These are phyloP conservation scores for Santalum album DNA, from an alignment of 164 flowering plant genomes.

Conservation along the genomic window DNA sequence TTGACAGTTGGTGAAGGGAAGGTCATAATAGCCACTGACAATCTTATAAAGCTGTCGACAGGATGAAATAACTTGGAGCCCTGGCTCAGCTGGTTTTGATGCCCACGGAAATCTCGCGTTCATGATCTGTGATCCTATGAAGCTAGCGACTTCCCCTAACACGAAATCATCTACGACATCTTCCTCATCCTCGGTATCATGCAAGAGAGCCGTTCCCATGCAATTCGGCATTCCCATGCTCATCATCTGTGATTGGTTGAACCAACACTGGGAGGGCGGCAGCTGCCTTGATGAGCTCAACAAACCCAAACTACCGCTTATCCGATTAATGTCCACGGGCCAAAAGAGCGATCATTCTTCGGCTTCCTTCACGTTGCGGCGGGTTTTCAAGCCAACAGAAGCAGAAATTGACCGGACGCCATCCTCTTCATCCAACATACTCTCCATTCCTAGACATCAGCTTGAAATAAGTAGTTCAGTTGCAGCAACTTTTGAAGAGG, in stretches of 20 bases:
- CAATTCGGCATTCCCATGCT: constrained; percentile 97
- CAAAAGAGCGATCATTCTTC: constrained; percentile 85
- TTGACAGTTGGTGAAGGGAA: constrained; percentile 84
- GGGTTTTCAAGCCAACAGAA: constrained; percentile 70
- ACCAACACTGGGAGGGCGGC: constrained; percentile 97
- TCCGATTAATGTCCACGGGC: constrained; percentile 77
- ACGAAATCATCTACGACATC: constrained; percentile 69
- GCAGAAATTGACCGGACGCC: constrained; percentile 43
- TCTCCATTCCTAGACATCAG: constrained; percentile 34
- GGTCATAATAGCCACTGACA: constrained; percentile 95
- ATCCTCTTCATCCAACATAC: constrained; percentile 46
- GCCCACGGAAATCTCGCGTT: constrained; percentile 92
- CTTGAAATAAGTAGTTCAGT: constrained; percentile 37
- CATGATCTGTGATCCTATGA: constrained; percentile 98
- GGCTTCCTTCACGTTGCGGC: constrained; percentile 71
- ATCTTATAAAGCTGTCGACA: constrained; percentile 82
- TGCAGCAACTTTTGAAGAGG: constrained; percentile 29
- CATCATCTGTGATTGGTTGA: constrained; percentile 84
- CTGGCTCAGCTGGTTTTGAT: constrained; percentile 97
- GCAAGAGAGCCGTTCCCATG: constrained; percentile 71
- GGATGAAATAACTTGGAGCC: constrained; percentile 78
- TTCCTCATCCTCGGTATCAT: constrained; percentile 65
- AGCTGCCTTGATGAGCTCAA: constrained; percentile 77
- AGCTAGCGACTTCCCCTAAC: constrained; percentile 89
- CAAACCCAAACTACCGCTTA: constrained; percentile 80